phyloP scores from a whole-genome alignment of 78 protist species.

The Dictyostelium purpureum region DNA sequence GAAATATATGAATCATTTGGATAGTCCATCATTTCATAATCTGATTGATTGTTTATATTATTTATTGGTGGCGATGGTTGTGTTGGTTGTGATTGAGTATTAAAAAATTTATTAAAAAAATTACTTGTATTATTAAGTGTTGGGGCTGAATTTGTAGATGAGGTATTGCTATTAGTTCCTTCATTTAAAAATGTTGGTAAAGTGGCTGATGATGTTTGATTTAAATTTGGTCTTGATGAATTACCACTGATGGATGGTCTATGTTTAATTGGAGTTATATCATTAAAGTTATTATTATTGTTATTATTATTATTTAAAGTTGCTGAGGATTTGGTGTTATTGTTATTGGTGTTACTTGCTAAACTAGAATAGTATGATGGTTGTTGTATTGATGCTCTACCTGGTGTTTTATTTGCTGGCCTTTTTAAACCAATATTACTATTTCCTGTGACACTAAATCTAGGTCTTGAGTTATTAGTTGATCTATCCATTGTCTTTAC shows the following conservation, averaged over 20 bases:
- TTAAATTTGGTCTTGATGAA: no score
- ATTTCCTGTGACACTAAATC: background rate
- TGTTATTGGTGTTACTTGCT: no score
- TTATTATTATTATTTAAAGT: background rate
- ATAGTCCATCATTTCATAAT: constrained; percentile 21
- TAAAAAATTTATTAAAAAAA: background rate
- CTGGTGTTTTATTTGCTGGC: background rate
- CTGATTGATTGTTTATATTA: background rate
- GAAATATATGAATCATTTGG: constrained; percentile 34
- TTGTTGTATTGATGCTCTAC: constrained; percentile 2
- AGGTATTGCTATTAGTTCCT: background rate
- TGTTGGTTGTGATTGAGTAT: background rate
- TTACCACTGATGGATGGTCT: no score
- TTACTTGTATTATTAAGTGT: background rate
- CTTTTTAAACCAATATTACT: background rate
- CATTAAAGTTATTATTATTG: background rate
- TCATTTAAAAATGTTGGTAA: background rate
- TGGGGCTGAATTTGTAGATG: background rate
- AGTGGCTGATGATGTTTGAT: no score
- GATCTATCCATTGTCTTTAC: no score
- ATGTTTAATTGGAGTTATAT: background rate
- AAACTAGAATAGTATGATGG: background rate
- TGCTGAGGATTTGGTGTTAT: background rate
- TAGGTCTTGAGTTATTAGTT: background rate
- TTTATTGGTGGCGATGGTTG: background rate